Base-by-base conservation (phyloP, 768 basidiomycete genomes). In the Russula brevipes region DNA sequence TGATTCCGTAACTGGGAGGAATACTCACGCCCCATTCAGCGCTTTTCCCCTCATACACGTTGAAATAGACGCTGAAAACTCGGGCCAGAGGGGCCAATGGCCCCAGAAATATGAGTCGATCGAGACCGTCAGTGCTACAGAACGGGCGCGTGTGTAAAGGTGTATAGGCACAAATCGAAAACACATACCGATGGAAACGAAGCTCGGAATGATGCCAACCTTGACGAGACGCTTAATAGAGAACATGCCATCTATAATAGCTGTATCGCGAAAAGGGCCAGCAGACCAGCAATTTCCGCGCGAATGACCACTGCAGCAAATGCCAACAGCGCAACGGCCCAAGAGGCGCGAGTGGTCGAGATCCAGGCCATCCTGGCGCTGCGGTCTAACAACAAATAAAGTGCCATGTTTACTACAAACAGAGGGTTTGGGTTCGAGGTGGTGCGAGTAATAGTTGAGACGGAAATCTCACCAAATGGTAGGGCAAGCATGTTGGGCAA, bases 401-500 rank as follows among this genome's bases (percentile, higher is more conserved):
- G 72, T 0, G 86, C 79, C 19, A 86, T 17, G 61, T 86, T 91
- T 33, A 88, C 89, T 88, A 55, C 54, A 11, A 45, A 14, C 2
- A 5, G 36, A 50, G 12, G 57, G 36, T 24, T 19, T 31, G 61
- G 55, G 11, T 24, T 24, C 24, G 24, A 52, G 44, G 58, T 14
- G 59, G 45, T 33, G 16, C n/a, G 4, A 54, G 39, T 16, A 45
- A n/a, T 50, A 38, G 55, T 17, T 2, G 36, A 4, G 4, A 33
- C 56, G 45, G 33, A 41, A 51, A n/a, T 66, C 75, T 30, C 65
- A 95, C 94, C 90, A 50, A 87, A 84, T 2, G 89, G 77, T 17
- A 94, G 75, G 4, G 94, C 94, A 65, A 94, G 86, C 86, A 94
- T 96, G 72, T 98, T 99, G 1, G 97, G 96, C 7, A 98, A 74